phyloP scores from a whole-genome alignment of 2,329 filamentous ascomycete genomes.

The Sarocladium oryzae region DNA sequence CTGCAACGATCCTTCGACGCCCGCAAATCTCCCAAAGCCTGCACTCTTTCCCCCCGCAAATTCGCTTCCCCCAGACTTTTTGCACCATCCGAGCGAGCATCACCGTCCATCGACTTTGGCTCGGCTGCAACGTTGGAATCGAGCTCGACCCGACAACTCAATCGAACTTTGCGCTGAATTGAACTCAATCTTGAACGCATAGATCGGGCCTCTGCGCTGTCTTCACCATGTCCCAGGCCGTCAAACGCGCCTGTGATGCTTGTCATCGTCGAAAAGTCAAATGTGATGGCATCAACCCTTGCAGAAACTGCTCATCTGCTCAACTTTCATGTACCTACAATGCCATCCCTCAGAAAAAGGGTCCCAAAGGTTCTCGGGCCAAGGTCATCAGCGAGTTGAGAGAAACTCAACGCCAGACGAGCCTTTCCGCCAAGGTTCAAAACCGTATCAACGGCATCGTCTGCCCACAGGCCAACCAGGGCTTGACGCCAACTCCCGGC shows the following conservation, averaged over 20 bases:
- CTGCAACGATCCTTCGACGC: conserved; percentile 7
- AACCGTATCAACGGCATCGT: conserved; percentile 51
- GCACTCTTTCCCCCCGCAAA: conserved; percentile 2
- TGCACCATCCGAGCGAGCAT: background rate
- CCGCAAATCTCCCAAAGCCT: conserved; percentile 8
- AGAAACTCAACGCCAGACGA: conserved; percentile 61
- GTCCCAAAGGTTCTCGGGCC: conserved; percentile 66
- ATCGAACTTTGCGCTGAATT: background rate
- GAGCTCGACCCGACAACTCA: conserved; percentile 11
- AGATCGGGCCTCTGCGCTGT: background rate
- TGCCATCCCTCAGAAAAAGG: conserved; percentile 69
- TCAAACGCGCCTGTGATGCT: conserved; percentile 62
- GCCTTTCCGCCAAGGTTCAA: conserved; percentile 55
- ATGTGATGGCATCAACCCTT: conserved; percentile 65
- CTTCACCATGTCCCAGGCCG: conserved; percentile 41
- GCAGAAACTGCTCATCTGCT: conserved; percentile 62
- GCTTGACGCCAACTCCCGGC: conserved; percentile 49
- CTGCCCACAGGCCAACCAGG: conserved; percentile 39
- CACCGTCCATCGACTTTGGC: background rate
- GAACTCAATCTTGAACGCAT: background rate
- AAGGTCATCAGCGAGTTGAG: conserved; percentile 71
- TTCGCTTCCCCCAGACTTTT: conserved; percentile 1
- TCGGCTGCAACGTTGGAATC: background rate
- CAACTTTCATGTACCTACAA: conserved; percentile 67
- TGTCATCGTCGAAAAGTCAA: conserved; percentile 71